Evolutionary conservation across 164 flowering plant genomes (phyloP), one percentile per base, ranked within the genome.

Genomic region (Cinnamomum chago): DNA sequence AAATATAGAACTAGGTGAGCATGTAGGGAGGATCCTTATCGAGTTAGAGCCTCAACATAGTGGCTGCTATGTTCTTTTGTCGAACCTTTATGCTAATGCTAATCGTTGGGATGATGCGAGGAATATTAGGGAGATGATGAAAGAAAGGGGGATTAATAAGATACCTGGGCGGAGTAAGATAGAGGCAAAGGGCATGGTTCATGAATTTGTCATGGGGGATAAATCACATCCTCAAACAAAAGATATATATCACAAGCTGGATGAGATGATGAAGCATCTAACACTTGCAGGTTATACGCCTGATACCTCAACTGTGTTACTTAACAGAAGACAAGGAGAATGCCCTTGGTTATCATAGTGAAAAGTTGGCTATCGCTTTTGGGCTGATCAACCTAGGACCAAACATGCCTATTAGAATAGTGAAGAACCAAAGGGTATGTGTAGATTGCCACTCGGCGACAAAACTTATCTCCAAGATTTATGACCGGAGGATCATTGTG

Each of bases 361-460:
- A 84, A 78, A 84, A 84, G 75, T 70, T 82, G 79, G 87, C 83
- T 51, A 79, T 82, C 47, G 87, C 87, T 27, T 84, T 81, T 76
- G 85, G 87, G 27, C 80, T 82, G 27, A 76, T 84, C 7, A 76
- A 70, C 62, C 74, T 70, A 52, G 79, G 79, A 17, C 73, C 75
- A 51, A 58, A 72, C 22, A 40, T n/a, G 10, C 68, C 80, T 2
- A 74, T 82, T 50, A 71, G 85, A n/a, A 72, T 84, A 55, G 80
- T 84, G 72, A 84, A 84, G 75, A 84, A 84, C 67, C 77, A 82
- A 65, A 74, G 85, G 20, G 82, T 84, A 40, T 84, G 86, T 79
- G 58, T 77, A 15, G 85, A 84, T 71, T 84, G 87, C 68, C 87
- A 84, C 76, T 75, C 78, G 17, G 84, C 78, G 50, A 81, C 82